Percentiles rank a stretch among this genome's conserved stretches.
Conservation (phyloP, 768 basidiomycete species). For the Suillus sp. region DNA sequence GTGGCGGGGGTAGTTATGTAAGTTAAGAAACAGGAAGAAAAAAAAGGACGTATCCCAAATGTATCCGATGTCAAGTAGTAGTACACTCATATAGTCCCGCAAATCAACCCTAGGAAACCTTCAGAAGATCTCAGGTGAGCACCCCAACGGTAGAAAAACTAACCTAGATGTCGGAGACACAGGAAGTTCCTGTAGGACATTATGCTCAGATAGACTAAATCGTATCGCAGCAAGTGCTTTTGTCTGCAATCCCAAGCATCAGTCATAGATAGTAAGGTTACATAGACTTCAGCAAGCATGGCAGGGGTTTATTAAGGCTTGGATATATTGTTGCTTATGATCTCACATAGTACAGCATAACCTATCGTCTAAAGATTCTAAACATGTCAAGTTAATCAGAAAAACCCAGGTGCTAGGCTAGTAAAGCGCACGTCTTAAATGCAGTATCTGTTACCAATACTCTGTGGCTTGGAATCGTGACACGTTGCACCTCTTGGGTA, state of each 20-base stretch:
- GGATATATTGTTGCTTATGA: slow-evolving; percentile 10
- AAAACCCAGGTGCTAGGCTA: not conserved
- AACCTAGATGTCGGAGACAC: slow-evolving; percentile 29
- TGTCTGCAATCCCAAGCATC: slow-evolving; percentile 13
- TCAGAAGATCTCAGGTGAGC: not conserved
- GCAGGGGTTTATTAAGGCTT: not conserved
- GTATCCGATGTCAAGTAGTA: not conserved
- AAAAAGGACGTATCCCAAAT: too few relatives aligned
- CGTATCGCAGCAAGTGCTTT: slow-evolving; percentile 23
- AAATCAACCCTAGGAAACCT: not conserved
- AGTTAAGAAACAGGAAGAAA: not conserved
- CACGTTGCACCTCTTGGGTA: not conserved
- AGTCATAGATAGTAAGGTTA: slow-evolving; percentile 16
- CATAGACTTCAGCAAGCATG: slow-evolving; percentile 41
- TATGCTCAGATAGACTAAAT: slow-evolving; percentile 19
- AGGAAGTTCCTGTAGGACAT: slow-evolving; percentile 29
- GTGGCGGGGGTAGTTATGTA: not conserved
- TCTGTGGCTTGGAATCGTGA: not conserved
- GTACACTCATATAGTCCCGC: not conserved
- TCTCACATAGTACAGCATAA: slow-evolving; percentile 35
- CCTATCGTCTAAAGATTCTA: slow-evolving; percentile 34
- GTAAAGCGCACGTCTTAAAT: slow-evolving; percentile 12
- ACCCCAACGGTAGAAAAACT: too few relatives aligned
- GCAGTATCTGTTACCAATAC: slow-evolving; percentile 17
- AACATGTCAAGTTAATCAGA: slow-evolving; percentile 1